Percentiles rank a stretch among this genome's conserved stretches.
These are phyloP conservation scores for Forsythia suspensa DNA, from an alignment of 257 asterid species.

Conservation along the genomic window DNA sequence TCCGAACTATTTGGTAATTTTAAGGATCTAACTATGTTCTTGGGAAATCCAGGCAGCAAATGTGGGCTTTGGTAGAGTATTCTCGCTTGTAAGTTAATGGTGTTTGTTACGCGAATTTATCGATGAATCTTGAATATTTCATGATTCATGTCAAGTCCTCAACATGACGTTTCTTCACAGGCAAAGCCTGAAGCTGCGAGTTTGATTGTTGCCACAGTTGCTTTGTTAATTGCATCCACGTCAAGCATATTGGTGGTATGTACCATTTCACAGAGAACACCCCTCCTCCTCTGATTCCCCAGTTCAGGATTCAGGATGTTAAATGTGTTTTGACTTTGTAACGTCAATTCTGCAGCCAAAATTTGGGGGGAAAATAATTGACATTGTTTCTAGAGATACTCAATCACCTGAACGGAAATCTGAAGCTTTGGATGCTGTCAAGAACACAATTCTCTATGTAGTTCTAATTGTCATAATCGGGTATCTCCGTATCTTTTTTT, in stretches of 20 bases:
- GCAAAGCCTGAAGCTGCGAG: conserved; percentile 76
- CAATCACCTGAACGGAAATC: conserved; percentile 64
- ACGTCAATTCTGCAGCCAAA: conserved; percentile 60
- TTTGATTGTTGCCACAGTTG: conserved; percentile 65
- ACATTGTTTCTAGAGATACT: conserved; percentile 68
- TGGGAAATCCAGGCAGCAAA: conserved; percentile 58
- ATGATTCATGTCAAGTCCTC: conserved; percentile 9
- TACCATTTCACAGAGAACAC: conserved; percentile 7
- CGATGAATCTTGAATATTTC: neutral
- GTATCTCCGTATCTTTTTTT: conserved; percentile 39
- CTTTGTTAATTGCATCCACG: conserved; percentile 74
- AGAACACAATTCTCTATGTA: conserved; percentile 56
- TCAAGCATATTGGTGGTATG: conserved; percentile 73
- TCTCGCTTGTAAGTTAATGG: conserved; percentile 63
- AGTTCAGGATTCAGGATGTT: conserved; percentile 1
- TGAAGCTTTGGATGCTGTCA: conserved; percentile 62
- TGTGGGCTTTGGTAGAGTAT: conserved; percentile 75
- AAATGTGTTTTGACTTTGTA: conserved; percentile 8
- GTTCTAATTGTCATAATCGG: conserved; percentile 62
- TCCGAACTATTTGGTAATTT: neutral
- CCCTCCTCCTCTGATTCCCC: neutral
- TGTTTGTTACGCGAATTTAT: conserved; percentile 4
- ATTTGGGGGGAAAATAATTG: conserved; percentile 76
- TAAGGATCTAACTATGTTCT: conserved; percentile 25
- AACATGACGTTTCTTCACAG: conserved; percentile 39